Evolutionary conservation across 129 eudicot genomes (phyloP).

Genomic region (Flaveria ramosissima): DNA sequence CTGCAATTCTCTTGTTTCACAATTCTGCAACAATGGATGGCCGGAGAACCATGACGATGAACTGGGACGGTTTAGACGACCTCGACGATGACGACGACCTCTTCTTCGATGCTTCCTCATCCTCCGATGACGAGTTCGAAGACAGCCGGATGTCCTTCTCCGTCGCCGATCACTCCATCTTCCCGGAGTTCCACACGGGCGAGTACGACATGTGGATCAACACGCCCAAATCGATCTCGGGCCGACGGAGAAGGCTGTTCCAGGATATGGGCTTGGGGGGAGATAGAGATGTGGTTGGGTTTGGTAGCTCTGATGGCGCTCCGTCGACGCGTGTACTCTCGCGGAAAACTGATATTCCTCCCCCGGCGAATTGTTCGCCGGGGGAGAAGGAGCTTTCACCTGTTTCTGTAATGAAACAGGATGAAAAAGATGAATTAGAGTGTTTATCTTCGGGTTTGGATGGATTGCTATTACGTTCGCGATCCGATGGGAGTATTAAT

Average conservation of each 20-base stretch:
- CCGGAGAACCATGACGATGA: constrained; percentile 78
- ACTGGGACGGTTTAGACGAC: constrained; percentile 67
- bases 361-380: neutral
- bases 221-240: constrained; percentile 66
- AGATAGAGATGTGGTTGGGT: constrained; percentile 45
- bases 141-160: constrained; percentile 55
- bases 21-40: constrained; percentile 50
- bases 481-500: constrained; percentile 29
- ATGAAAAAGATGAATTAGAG: neutral
- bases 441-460: constrained; percentile 6
- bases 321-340: constrained; percentile 27
- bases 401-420: constrained; percentile 11
- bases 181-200: constrained; percentile 17
- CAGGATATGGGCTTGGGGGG: constrained; percentile 82
- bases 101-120: constrained; percentile 56
- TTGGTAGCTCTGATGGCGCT: constrained; percentile 32
- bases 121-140: constrained; percentile 68
- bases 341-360: neutral
- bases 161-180: constrained; percentile 22
- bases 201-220: constrained; percentile 83
- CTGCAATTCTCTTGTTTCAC: constrained; percentile 23
- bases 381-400: constrained; percentile 20
- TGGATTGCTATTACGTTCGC: constrained; percentile 13
- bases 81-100: constrained; percentile 70
- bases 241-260: constrained; percentile 65